phyloP scores from a whole-genome alignment of 768 basidiomycete genomes.

The Phylloporus sp. region DNA sequence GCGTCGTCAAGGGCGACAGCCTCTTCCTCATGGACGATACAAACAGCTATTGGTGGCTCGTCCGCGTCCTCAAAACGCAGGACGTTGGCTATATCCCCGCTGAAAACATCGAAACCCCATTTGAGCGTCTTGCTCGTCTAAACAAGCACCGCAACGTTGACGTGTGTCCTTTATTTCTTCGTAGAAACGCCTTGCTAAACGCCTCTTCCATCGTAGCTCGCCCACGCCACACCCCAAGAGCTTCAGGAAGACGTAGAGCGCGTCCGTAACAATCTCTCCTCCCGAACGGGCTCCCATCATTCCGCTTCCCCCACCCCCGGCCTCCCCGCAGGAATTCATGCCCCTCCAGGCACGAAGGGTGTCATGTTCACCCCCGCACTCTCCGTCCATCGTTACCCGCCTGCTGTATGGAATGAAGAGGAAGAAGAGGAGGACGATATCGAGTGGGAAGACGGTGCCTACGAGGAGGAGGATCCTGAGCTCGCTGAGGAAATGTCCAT shows the following conservation, averaged over 20 bases:
- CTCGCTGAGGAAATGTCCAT: slow-evolving; percentile 54
- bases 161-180: slow-evolving; percentile 44
- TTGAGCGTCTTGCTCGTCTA: slow-evolving; percentile 88
- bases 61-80: slow-evolving; percentile 96
- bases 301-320: slow-evolving; percentile 47
- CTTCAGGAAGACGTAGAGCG: slow-evolving; percentile 55
- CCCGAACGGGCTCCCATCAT: slow-evolving; percentile 45
- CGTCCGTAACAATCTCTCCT: slow-evolving; percentile 47
- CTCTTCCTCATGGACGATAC: slow-evolving; percentile 96
- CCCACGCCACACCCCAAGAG: slow-evolving; percentile 44
- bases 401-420: slow-evolving; percentile 80
- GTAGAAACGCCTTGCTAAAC: not conserved
- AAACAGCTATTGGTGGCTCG: slow-evolving; percentile 99
- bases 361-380: slow-evolving; percentile 74
- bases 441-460: slow-evolving; percentile 61
- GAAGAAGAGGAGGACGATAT: slow-evolving; percentile 55
- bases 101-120: slow-evolving; percentile 98
- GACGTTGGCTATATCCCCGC: slow-evolving; percentile 99
- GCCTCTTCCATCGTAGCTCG: slow-evolving; percentile 19
- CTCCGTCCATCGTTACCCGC: slow-evolving; percentile 70
- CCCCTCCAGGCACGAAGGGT: slow-evolving; percentile 34
- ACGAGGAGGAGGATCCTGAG: slow-evolving; percentile 65
- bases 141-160: slow-evolving; percentile 98
- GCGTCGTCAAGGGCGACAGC: slow-evolving; percentile 97
- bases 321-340: slow-evolving; percentile 26